A percentile compares a stretch with the other conserved stretches of the same genome.
Conservation (phyloP, 768 basidiomycete species). For the Boletus barrowsii region DNA sequence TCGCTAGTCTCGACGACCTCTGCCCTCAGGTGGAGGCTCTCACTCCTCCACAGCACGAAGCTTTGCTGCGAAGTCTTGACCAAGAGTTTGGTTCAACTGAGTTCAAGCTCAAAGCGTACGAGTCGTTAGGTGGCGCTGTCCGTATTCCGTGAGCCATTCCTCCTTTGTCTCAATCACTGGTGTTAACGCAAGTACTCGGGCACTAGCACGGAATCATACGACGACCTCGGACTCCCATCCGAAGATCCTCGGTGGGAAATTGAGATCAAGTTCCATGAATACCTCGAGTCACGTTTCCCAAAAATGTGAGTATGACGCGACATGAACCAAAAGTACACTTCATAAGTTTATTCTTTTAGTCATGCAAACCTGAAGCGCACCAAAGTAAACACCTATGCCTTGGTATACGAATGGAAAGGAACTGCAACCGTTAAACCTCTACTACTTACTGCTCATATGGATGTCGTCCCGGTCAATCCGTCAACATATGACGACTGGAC, state of each 20-base stretch:
- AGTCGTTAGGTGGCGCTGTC: constrained; percentile 36
- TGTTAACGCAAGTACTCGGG: background rate
- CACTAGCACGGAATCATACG: constrained; percentile 51
- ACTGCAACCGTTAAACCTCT: constrained; percentile 52
- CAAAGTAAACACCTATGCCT: constrained; percentile 57
- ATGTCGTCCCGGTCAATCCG: constrained; percentile 51
- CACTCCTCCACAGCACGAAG: constrained; percentile 10
- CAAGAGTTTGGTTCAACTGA: constrained; percentile 17
- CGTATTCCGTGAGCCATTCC: constrained; percentile 28
- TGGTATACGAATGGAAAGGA: constrained; percentile 60
- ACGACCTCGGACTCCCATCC: constrained; percentile 46
- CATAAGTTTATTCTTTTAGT: constrained; percentile 24
- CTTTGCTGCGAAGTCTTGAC: constrained; percentile 23
- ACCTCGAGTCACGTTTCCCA: constrained; percentile 49
- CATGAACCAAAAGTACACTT: background rate
- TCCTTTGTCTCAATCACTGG: background rate
- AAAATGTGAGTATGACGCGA: constrained; percentile 42
- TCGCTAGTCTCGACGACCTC: constrained; percentile 6
- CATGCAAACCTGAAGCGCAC: constrained; percentile 48
- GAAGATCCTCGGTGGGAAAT: constrained; percentile 44
- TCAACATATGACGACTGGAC: constrained; percentile 45
- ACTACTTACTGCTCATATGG: constrained; percentile 47
- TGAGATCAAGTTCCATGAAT: constrained; percentile 23
- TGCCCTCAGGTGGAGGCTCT: constrained; percentile 29
- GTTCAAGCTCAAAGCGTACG: constrained; percentile 31